Conservation (phyloP, 2,329 filamentous ascomycete species). For the Coleophoma cylindrospora region DNA sequence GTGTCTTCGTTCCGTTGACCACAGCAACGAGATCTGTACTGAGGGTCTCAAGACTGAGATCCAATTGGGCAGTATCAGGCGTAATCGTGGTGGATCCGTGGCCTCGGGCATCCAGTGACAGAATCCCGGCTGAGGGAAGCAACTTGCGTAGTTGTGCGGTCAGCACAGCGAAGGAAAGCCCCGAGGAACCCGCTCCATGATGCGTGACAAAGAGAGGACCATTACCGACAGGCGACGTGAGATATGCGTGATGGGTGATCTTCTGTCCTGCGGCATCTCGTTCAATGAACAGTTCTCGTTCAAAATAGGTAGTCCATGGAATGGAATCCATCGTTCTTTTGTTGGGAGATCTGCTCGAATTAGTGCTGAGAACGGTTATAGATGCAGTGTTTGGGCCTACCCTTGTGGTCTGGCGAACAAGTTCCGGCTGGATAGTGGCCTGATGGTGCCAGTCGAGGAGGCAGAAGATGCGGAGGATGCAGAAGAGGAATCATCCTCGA, state of each 20-base stretch:
- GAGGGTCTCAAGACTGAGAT: constrained; percentile 70
- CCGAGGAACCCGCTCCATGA: constrained; percentile 91
- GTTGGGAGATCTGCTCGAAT: constrained; percentile 19
- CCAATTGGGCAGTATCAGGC: constrained; percentile 36
- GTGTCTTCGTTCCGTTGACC: constrained; percentile 58
- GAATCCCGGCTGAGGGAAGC: constrained; percentile 74
- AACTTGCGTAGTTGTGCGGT: constrained; percentile 71
- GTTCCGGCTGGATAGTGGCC: constrained; percentile 69
- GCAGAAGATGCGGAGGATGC: constrained; percentile 77
- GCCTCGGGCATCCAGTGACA: constrained; percentile 80
- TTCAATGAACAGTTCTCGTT: constrained; percentile 75
- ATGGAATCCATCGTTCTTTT: constrained; percentile 26
- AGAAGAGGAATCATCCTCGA: constrained; percentile 64
- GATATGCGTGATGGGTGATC: constrained; percentile 77
- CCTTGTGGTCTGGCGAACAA: constrained; percentile 67
- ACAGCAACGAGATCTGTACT: constrained; percentile 67
- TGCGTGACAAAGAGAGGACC: constrained; percentile 89
- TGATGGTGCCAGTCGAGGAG: constrained; percentile 88
- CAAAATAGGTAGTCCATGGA: constrained; percentile 86
- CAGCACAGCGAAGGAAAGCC: constrained; percentile 83
- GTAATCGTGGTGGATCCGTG: constrained; percentile 68
- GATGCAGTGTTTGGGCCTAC: constrained; percentile 36
- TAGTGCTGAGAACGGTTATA: too few relatives aligned
- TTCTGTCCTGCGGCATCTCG: constrained; percentile 33
- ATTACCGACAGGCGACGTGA: constrained; percentile 69